phyloP scores from a whole-genome alignment of 148 eudicot species.

The Hydrangea macrophylla region DNA sequence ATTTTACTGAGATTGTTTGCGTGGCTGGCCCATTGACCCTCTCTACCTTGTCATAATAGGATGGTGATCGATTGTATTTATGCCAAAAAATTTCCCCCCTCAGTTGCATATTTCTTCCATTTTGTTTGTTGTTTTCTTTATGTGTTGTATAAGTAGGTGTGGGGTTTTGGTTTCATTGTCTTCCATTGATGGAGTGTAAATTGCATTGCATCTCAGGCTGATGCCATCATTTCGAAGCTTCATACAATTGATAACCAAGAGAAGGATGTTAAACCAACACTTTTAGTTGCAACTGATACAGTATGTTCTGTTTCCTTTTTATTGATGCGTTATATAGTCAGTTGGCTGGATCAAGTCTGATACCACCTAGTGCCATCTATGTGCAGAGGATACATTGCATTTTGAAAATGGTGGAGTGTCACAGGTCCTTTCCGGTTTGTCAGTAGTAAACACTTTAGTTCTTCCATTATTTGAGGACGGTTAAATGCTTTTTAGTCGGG shows the following conservation, averaged over 20 bases:
- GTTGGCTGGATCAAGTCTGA: not conserved
- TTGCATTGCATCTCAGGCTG: conserved; percentile 57
- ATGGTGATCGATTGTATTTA: not conserved
- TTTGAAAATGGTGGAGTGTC: not conserved
- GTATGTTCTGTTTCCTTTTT: conserved; percentile 42
- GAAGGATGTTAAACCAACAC: conserved; percentile 55
- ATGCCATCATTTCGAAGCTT: conserved; percentile 71
- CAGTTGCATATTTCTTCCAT: not conserved
- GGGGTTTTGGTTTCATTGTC: not conserved
- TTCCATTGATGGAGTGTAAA: conserved; percentile 9
- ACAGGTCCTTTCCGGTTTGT: not conserved
- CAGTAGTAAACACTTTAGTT: not conserved
- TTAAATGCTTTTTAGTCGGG: not conserved
- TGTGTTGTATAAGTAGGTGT: not conserved
- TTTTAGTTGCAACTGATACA: conserved; percentile 75
- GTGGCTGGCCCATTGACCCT: not conserved
- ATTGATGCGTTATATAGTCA: not conserved
- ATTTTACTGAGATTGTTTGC: not conserved
- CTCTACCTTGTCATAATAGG: not conserved
- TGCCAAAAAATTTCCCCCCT: not conserved
- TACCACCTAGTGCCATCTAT: conserved; percentile 6
- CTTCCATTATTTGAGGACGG: not conserved
- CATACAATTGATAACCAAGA: conserved; percentile 43
- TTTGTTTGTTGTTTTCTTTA: not conserved
- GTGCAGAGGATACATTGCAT: not conserved